Base-by-base conservation (phyloP, 257 asterid genomes). In the Penstemon davidsonii region DNA sequence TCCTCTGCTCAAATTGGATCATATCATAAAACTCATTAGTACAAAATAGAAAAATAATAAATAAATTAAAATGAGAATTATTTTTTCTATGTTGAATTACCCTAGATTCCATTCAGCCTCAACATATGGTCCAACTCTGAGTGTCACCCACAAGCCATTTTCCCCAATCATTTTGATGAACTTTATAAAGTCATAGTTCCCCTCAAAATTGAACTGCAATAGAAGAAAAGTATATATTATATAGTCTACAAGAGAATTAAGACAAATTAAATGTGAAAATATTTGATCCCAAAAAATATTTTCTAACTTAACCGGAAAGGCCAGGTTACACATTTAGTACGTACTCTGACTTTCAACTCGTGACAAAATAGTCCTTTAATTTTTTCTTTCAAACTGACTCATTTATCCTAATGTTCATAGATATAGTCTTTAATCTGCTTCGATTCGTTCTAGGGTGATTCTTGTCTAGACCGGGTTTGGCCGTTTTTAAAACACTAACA, bases 41-140 rank as follows among this genome's bases (percentile, higher is more conserved):
- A 33, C 36, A 56, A 12, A 59, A 13, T 42, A 38, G 44, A 43
- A 38, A 25, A 38, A 6, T 42, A 7, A 11, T 25, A 11, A 12
- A 18, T 11, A 18, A 8, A 6, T 43, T 2, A 7, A 10, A 72
- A 7, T 38, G 4, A 15, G 52, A 8, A 43, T 0, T 11, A 18
- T 33, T 52, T 25, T 25, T 25, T 25, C 33, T 25, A 12, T 33
- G 1, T 10, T 25, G 47, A 65, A 37, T 5, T 18, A 91, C 98
- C 98, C 98, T 37, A 79, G 40, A 78, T 85, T 92, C 99, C 99
- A 90, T 84, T 94, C 99, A 6, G 96, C 95, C 76, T 94, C 99
- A 15, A 94, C 84, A 72, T 81, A 91, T 60, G 99, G 99, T 47
- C 99, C 99, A 67, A 94, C 72, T 54, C 99, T 76, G 54, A 94